A percentile compares a stretch with the other conserved stretches of the same genome.
Evolutionary conservation across 495 filamentous ascomycete genomes (phyloP).

Genomic region (Rostrohypoxylon terebratum): DNA sequence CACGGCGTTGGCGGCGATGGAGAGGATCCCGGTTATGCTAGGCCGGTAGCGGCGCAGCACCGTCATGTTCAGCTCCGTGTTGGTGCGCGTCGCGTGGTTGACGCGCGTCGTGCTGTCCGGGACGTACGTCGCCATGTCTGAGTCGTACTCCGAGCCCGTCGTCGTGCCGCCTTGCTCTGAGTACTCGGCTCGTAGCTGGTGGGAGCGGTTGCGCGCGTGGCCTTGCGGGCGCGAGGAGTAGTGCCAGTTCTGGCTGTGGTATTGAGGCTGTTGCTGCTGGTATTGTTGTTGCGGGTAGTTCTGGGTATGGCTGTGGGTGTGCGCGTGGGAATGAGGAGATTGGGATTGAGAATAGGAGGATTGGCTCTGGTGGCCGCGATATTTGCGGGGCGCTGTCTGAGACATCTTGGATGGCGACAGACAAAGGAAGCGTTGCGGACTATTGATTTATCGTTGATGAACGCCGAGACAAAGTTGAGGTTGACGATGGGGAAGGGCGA

Average conservation of each 20-base stretch:
- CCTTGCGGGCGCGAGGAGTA: slow-evolving; percentile 31
- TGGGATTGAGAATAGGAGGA: slow-evolving; percentile 10
- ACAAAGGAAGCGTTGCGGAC: background rate
- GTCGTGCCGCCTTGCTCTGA: slow-evolving; percentile 32
- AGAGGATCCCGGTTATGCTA: slow-evolving; percentile 71
- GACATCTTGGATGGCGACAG: slow-evolving; percentile 34
- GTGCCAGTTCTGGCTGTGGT: slow-evolving; percentile 45
- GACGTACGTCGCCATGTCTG: slow-evolving; percentile 53
- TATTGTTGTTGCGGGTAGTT: slow-evolving; percentile 43
- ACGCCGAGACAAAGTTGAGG: background rate
- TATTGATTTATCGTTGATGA: slow-evolving; percentile 4
- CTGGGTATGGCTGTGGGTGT: slow-evolving; percentile 31
- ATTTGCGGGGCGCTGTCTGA: slow-evolving; percentile 41
- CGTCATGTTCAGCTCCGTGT: slow-evolving; percentile 82
- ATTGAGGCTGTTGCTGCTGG: slow-evolving; percentile 51
- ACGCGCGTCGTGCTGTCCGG: slow-evolving; percentile 42
- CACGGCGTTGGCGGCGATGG: slow-evolving; percentile 80
- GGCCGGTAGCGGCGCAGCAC: slow-evolving; percentile 83
- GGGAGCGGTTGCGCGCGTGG: slow-evolving; percentile 40
- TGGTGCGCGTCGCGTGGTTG: slow-evolving; percentile 68
- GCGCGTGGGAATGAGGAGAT: slow-evolving; percentile 23
- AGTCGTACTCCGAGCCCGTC: slow-evolving; percentile 75
- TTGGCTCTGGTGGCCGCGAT: slow-evolving; percentile 28
- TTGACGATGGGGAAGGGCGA: background rate
- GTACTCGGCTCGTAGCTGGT: slow-evolving; percentile 39